A percentile compares a stretch with the other conserved stretches of the same genome.
phyloP scores from a whole-genome alignment of 768 basidiomycete genomes.

The Tricholoma terreum region DNA sequence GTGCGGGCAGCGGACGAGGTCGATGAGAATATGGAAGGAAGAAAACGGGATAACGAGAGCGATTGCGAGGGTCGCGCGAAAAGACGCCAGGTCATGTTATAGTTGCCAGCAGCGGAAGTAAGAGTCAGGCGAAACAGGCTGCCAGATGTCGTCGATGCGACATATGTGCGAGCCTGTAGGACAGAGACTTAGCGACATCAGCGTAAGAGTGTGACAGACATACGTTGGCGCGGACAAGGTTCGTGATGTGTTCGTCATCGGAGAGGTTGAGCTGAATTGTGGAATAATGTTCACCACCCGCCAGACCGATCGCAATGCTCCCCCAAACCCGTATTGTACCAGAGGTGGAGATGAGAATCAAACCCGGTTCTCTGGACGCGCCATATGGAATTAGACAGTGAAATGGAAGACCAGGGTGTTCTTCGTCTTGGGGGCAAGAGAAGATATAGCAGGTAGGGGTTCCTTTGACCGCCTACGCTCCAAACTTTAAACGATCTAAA shows the following conservation, averaged over 20 bases:
- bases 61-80: constrained; percentile 57
- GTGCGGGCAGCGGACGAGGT: constrained; percentile 38
- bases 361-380: constrained; percentile 76
- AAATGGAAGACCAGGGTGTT: constrained; percentile 41
- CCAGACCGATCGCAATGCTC: constrained; percentile 77
- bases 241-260: constrained; percentile 59
- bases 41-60: constrained; percentile 37
- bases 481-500: background rate
- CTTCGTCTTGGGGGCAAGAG: constrained; percentile 54
- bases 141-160: constrained; percentile 67
- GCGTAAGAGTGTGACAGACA: constrained; percentile 23
- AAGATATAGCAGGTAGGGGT: constrained; percentile 84
- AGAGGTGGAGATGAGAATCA: constrained; percentile 68
- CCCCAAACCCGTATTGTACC: constrained; percentile 88
- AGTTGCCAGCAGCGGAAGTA: constrained; percentile 66
- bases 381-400: constrained; percentile 69
- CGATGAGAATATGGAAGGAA: constrained; percentile 40
- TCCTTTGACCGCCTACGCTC: constrained; percentile 54
- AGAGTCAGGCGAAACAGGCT: constrained; percentile 61
- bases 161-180: constrained; percentile 58
- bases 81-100: constrained; percentile 53
- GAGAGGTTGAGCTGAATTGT: constrained; percentile 47
- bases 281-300: constrained; percentile 69
- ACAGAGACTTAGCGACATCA: background rate
- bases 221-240: constrained; percentile 64